Percentiles rank a stretch among this genome's conserved stretches.
phyloP scores from a whole-genome alignment of 2,329 filamentous ascomycete genomes.

The Neonectria punicea region DNA sequence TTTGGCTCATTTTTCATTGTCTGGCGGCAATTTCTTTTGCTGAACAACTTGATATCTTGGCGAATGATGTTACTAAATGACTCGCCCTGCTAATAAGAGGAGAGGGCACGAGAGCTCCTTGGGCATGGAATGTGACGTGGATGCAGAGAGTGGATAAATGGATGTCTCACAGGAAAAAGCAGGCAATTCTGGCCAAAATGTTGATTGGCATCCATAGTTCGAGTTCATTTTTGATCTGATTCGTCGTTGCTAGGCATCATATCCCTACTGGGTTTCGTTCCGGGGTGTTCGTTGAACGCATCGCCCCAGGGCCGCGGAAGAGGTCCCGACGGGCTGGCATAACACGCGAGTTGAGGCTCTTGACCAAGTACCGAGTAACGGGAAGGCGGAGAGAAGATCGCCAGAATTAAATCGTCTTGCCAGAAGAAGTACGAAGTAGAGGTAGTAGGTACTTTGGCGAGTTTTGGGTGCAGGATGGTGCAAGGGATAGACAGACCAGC shows the following conservation, averaged over 20 bases:
- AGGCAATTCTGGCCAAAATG: not conserved
- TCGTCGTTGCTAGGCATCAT: not conserved
- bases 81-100: not conserved
- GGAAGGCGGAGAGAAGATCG: not conserved
- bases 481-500: not conserved
- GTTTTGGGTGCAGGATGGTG: not conserved
- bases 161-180: not conserved
- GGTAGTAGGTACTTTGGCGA: not conserved
- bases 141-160: conserved; percentile 3
- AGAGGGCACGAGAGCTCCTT: not conserved
- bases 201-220: not conserved
- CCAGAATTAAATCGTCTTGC: not conserved
- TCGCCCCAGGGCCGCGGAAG: not conserved
- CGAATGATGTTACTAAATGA: not conserved
- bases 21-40: conserved; percentile 6
- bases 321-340: not conserved
- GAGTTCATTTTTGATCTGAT: no score
- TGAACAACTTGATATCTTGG: not conserved
- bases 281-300: not conserved
- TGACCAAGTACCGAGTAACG: not conserved
- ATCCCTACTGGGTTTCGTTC: not conserved
- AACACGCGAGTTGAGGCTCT: not conserved
- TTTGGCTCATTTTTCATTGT: conserved; percentile 5
- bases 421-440: not conserved
- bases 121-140: not conserved